Conservation (phyloP, 1,139 yeast species). For the Debaryomyces nepalensis region DNA sequence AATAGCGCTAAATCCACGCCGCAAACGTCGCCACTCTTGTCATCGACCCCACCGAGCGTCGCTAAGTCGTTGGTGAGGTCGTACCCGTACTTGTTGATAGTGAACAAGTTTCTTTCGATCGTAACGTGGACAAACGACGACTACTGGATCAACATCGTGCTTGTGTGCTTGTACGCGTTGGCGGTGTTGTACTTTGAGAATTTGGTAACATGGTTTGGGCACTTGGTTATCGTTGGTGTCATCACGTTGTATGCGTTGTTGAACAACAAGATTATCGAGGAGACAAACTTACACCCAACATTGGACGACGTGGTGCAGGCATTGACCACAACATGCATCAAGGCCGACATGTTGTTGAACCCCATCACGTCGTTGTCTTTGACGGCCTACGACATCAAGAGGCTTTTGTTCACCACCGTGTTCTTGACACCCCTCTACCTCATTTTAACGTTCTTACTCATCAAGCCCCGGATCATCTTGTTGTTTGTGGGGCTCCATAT, state of each 20-base stretch:
- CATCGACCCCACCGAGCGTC: slow-evolving; percentile 89
- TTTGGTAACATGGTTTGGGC: slow-evolving; percentile 79
- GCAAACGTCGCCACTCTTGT: slow-evolving; percentile 65
- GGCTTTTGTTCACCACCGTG: slow-evolving; percentile 80
- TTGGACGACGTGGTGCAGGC: slow-evolving; percentile 88
- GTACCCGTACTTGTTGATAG: slow-evolving; percentile 79
- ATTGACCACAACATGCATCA: slow-evolving; percentile 72
- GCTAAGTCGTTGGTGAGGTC: slow-evolving; percentile 81
- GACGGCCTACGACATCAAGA: slow-evolving; percentile 76
- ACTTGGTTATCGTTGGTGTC: slow-evolving; percentile 69
- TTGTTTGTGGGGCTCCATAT: slow-evolving; percentile 63
- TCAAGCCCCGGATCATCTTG: slow-evolving; percentile 73
- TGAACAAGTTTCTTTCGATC: slow-evolving; percentile 69
- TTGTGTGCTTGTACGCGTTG: slow-evolving; percentile 61
- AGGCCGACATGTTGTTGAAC: slow-evolving; percentile 74
- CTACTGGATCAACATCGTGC: slow-evolving; percentile 71
- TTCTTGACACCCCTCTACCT: slow-evolving; percentile 85
- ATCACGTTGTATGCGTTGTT: slow-evolving; percentile 69
- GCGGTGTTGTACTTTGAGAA: slow-evolving; percentile 74
- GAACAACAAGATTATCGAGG: slow-evolving; percentile 53
- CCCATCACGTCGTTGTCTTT: slow-evolving; percentile 77
- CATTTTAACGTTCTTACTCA: slow-evolving; percentile 63
- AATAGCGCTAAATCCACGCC: slow-evolving; percentile 32
- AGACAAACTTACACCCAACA: slow-evolving; percentile 73
- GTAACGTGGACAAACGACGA: slow-evolving; percentile 93